Evolutionary conservation across 768 basidiomycete species (phyloP).

Genomic region (Mycena metata): DNA sequence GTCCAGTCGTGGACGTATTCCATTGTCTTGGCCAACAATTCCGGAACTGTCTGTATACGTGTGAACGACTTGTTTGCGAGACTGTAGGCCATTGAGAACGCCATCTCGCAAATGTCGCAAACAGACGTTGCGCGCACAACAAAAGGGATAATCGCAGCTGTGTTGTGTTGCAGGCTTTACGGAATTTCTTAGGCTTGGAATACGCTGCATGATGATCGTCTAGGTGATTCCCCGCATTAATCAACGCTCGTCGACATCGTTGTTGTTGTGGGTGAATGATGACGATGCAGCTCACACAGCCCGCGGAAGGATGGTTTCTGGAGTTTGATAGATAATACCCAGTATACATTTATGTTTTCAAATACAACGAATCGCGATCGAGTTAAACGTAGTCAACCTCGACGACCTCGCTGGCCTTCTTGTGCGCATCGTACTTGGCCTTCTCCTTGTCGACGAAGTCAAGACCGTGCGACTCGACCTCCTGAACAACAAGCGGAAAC

Average conservation of each 20-base stretch:
- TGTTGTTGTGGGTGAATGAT: not conserved
- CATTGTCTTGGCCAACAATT: too few species aligned
- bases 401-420: conserved; percentile 27
- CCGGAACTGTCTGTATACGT: too few species aligned
- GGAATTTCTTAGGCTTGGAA: too few species aligned
- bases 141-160: too few species aligned
- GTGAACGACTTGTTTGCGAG: too few species aligned
- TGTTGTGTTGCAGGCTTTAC: too few species aligned
- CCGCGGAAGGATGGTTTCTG: not conserved
- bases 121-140: too few species aligned
- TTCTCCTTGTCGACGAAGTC: conserved; percentile 60
- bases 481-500: conserved; percentile 32
- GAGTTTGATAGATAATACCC: not conserved
- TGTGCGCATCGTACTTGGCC: conserved; percentile 51
- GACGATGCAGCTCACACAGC: too few species aligned
- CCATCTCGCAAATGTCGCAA: too few species aligned
- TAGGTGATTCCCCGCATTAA: not conserved
- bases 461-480: conserved; percentile 68
- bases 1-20: too few species aligned
- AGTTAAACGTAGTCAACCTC: conserved; percentile 18
- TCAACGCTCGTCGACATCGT: not conserved
- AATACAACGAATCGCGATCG: conserved; percentile 2
- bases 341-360: conserved; percentile 19
- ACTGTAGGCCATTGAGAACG: too few species aligned
- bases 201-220: not conserved